A percentile compares a stretch with the other conserved stretches of the same genome.
Evolutionary conservation across 768 basidiomycete genomes (phyloP).

Genomic region (Boletus vermiculosoides): DNA sequence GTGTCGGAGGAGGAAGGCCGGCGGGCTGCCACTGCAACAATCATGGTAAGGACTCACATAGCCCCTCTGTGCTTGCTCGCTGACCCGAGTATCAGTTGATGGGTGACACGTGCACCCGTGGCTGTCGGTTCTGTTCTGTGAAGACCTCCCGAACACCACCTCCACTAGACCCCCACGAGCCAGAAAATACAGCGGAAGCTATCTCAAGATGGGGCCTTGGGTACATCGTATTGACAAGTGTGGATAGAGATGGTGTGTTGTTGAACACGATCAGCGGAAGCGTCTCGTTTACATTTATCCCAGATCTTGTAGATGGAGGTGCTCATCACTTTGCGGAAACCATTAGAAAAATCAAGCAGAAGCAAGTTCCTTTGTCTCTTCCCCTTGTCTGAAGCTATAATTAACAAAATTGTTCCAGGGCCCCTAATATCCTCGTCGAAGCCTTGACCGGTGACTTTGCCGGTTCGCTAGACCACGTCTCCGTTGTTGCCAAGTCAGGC

Average conservation of each 20-base stretch:
- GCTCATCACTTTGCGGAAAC: slow-evolving; percentile 95
- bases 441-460: slow-evolving; percentile 95
- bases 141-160: slow-evolving; percentile 89
- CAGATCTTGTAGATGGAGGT: slow-evolving; percentile 91
- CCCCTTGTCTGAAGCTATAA: neutral
- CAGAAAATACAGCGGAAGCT: slow-evolving; percentile 97
- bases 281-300: slow-evolving; percentile 1
- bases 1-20: slow-evolving; percentile 68
- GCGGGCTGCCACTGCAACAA: slow-evolving; percentile 91
- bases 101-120: slow-evolving; percentile 98
- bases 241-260: slow-evolving; percentile 88
- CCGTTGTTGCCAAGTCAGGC: slow-evolving; percentile 85
- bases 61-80: neutral
- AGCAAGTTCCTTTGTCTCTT: slow-evolving; percentile 46
- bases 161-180: slow-evolving; percentile 93
- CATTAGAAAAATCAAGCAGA: slow-evolving; percentile 92
- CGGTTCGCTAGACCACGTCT: slow-evolving; percentile 71
- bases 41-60: slow-evolving; percentile 67
- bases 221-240: slow-evolving; percentile 95
- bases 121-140: slow-evolving; percentile 96
- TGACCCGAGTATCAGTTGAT: slow-evolving; percentile 62
- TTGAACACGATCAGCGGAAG: neutral
- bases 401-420: slow-evolving; percentile 46
- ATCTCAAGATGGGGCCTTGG: slow-evolving; percentile 97
- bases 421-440: slow-evolving; percentile 94